Evolutionary conservation across 2,329 filamentous ascomycete species (phyloP).

Genomic region (Aspergillus aculeatinus): DNA sequence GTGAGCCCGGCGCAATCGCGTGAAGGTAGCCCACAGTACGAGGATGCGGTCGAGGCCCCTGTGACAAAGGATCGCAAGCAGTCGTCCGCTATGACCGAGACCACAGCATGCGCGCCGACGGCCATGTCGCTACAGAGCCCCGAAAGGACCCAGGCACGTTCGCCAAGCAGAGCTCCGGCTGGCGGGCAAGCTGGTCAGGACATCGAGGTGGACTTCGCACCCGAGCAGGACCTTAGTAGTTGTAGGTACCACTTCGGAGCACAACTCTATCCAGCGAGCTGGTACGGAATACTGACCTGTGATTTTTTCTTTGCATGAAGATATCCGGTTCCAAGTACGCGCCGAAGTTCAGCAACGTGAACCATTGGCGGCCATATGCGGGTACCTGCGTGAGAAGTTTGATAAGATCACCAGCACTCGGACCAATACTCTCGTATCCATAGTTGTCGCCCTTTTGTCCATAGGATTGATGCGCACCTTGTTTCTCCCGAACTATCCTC

Average conservation of each 20-base stretch:
- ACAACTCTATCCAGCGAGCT: conserved; percentile 26
- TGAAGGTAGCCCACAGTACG: conserved; percentile 60
- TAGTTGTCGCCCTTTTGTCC: conserved; percentile 63
- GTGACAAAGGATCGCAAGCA: conserved; percentile 29
- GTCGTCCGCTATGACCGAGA: conserved; percentile 26
- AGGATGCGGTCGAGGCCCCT: conserved; percentile 53
- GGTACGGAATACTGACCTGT: conserved; percentile 35
- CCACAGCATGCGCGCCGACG: conserved; percentile 40
- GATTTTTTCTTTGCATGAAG: conserved; percentile 47
- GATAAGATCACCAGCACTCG: conserved; percentile 66
- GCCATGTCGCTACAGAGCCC: conserved; percentile 57
- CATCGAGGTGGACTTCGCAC: conserved; percentile 38
- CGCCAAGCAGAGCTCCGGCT: conserved; percentile 52
- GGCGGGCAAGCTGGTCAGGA: conserved; percentile 25
- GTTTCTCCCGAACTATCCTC: conserved; percentile 65
- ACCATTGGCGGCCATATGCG: conserved; percentile 72
- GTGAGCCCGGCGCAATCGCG: conserved; percentile 54
- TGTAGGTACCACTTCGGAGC: conserved; percentile 46
- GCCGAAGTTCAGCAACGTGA: conserved; percentile 87
- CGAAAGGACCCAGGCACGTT: conserved; percentile 59
- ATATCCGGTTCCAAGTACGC: conserved; percentile 82
- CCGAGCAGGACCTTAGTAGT: conserved; percentile 47
- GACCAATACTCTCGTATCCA: conserved; percentile 63
- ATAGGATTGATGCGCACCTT: conserved; percentile 65
- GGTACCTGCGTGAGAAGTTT: conserved; percentile 61